Base-by-base conservation (phyloP, 2,329 filamentous ascomycete species). In the Lizonia empirigonia region DNA sequence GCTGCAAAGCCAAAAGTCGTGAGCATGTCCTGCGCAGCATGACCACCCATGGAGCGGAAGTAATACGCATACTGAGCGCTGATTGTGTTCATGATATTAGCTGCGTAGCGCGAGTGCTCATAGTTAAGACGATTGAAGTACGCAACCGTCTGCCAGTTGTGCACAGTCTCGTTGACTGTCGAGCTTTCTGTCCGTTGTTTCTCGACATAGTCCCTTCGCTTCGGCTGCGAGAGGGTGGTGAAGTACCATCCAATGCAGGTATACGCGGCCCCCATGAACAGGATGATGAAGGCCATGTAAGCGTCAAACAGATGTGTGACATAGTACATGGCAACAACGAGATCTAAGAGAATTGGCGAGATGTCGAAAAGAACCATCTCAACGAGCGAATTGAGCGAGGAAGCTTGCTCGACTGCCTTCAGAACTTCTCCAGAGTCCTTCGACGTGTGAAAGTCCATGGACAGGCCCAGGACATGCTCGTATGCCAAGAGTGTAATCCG, bases 391-490 rank as follows among this genome's bases (percentile, higher is more conserved):
- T 82, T 82, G 10, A 89, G 73, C 2, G 83, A 79, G 32, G 80
- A 76, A 0, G 85, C 87, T 59, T 87, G 85, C 41, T 81, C 78
- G n/a, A 89, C 80, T 3, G 85, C 81, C 56, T 84, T 82, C 67
- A 85, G 82, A 0, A 90, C 76, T 54, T 87, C 83, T 1, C 84
- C 85, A 1, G 84, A 85, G 45, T 82, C 80, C 56, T 87, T 86
- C 40, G 80, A 80, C 15, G 84, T 83, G 64, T 90, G 87, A 46
- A 89, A 90, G 54, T 89, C 85, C 74, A 86, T 86, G 0, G 85
- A 86, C 1, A 89, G 76, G n/a, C 76, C 77, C 79, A 90, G 85
- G 26, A 90, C 79, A 50, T 90, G 86, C 49, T 80, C 78, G 65
- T 88, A 90, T 0, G 85, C 82, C 2, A 83, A 78, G 1, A 81